A percentile compares a stretch with the other conserved stretches of the same genome.
These are phyloP conservation scores for Ambrosia artemisiifolia DNA, from an alignment of 129 eudicot species.

Conservation along the genomic window DNA sequence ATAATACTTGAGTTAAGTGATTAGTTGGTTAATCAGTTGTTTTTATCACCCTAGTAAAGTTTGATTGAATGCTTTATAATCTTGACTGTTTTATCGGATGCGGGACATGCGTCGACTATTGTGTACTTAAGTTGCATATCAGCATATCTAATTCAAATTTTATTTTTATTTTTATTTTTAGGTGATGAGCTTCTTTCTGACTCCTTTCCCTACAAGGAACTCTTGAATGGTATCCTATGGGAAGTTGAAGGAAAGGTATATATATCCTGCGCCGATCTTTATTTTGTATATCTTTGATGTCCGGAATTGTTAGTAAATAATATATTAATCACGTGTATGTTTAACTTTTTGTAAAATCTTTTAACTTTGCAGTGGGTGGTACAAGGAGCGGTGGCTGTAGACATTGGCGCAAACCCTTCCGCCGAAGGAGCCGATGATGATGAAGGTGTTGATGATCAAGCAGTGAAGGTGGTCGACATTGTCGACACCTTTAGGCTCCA, in stretches of 20 bases:
- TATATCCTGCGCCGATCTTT: background rate
- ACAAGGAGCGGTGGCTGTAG: constrained; percentile 55
- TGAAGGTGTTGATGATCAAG: constrained; percentile 64
- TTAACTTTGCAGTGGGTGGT: constrained; percentile 57
- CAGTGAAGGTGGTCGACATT: constrained; percentile 69
- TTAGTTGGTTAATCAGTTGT: background rate
- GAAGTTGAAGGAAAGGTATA: constrained; percentile 72
- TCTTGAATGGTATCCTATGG: constrained; percentile 58
- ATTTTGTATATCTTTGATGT: background rate
- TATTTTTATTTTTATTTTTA: constrained; percentile 12
- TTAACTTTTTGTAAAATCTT: background rate
- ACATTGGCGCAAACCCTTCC: constrained; percentile 70
- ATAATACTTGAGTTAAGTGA: background rate
- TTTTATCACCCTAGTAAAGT: background rate
- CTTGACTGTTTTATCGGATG: too few species aligned
- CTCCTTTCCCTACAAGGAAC: constrained; percentile 59
- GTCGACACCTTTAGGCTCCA: constrained; percentile 82
- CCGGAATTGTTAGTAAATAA: background rate
- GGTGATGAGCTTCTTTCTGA: constrained; percentile 77
- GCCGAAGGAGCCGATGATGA: constrained; percentile 64
- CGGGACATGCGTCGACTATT: background rate
- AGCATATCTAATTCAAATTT: background rate
- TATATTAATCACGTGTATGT: background rate
- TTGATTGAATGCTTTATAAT: background rate
- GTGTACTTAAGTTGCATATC: background rate